Evolutionary conservation across 345 rosid genomes (phyloP), one percentile per base, ranked within the genome.

Genomic region (Clausena lansium): DNA sequence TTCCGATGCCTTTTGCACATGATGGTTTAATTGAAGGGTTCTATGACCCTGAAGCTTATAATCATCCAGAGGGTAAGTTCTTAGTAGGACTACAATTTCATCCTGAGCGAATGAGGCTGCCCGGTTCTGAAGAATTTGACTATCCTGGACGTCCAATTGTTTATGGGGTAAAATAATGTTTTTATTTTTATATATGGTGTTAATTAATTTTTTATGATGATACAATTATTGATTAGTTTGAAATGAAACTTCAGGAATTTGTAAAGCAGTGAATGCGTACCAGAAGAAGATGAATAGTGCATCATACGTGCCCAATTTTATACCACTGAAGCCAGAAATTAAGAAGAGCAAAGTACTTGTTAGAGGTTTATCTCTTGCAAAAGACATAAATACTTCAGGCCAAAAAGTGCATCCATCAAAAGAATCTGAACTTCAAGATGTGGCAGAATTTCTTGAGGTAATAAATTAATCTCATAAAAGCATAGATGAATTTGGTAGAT

Each of bases 1-100:
- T 87, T 45, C 91, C 97, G 0, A 92, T 90, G 96, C 94, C 94
- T 27, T 92, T 86, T 71, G 88, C 93, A 1, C 89, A 89, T 1
- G 98, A 92, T 85, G 97, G 91, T 13, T 82, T 94, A 78, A 86
- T 91, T 25, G 97, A 94, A 84, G 97, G 97, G 64, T 94, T 94
- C 71, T 94, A 94, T 71, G 98, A 94, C 77, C 93, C 93, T 11
- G 90, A 91, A 67, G 84, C 89, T 41, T 92, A 86, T 32, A 86
- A 90, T 69, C 93, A 93, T 22, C 86, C 86, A 54, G 90, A 91
- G 64, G 97, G 96, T 20, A 91, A 91, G 82, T 94, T 92, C 65
- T 76, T 90, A 28, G 84, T 94, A 90, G 97, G 96, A 15, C 85
- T 94, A 14, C 98, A 94, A 75, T 94, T 94, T 68, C 94, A 92